phyloP scores from a whole-genome alignment of 1,284 basidiomycete genomes.

The Lignosus rhinocerotis region DNA sequence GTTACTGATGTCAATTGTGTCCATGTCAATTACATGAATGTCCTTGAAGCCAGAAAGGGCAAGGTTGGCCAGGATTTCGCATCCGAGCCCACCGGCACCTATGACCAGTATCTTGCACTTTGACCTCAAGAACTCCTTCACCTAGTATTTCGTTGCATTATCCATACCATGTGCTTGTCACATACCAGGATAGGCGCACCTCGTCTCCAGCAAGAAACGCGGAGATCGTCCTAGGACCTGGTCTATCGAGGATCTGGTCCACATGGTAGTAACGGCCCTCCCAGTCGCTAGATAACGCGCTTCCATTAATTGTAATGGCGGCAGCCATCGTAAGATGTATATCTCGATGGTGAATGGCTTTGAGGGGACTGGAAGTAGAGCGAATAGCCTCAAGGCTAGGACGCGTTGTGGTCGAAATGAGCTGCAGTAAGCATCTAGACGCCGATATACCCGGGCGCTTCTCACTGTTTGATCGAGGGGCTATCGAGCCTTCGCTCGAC shows the following conservation, averaged over 20 bases:
- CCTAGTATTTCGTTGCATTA: slow-evolving; percentile 44
- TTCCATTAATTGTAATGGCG: slow-evolving; percentile 28
- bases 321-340: slow-evolving; percentile 31
- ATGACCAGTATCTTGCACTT: slow-evolving; percentile 95
- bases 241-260: slow-evolving; percentile 78
- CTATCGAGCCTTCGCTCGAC: not conserved
- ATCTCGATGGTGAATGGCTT: not conserved
- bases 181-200: slow-evolving; percentile 40
- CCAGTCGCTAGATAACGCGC: slow-evolving; percentile 55
- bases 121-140: slow-evolving; percentile 84
- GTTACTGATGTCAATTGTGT: slow-evolving; percentile 99
- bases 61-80: slow-evolving; percentile 93
- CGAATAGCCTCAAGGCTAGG: slow-evolving; percentile 6
- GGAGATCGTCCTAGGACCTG: slow-evolving; percentile 80
- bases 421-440: slow-evolving; percentile 15
- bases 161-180: no score
- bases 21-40: slow-evolving; percentile 99
- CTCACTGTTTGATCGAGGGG: not conserved
- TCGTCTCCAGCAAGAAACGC: slow-evolving; percentile 73
- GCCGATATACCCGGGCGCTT: not conserved
- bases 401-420: slow-evolving; percentile 6
- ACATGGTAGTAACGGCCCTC: slow-evolving; percentile 74
- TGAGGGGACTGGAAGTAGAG: not conserved
- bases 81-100: slow-evolving; percentile 92
- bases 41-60: slow-evolving; percentile 95